Percentiles rank a stretch among this genome's conserved stretches.
phyloP scores from a whole-genome alignment of 1,284 basidiomycete genomes.

The Cryptococcus sp. region DNA sequence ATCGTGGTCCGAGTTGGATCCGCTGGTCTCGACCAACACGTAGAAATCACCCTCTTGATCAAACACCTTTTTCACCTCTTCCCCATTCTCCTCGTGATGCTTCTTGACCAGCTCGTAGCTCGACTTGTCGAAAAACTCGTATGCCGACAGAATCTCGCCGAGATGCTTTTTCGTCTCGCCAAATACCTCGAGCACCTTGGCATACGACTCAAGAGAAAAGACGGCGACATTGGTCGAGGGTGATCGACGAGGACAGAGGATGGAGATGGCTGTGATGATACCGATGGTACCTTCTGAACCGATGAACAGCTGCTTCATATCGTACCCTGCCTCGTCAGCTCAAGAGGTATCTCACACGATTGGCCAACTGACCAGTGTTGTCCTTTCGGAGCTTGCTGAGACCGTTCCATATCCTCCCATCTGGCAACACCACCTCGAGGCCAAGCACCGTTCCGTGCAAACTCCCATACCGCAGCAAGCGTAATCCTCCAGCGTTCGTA shows the following conservation, averaged over 20 bases:
- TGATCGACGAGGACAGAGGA: constrained; percentile 87
- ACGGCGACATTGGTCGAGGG: constrained; percentile 56
- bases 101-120: constrained; percentile 70
- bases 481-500: constrained; percentile 94
- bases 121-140: constrained; percentile 87
- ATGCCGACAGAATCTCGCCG: constrained; percentile 94
- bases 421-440: constrained; percentile 93
- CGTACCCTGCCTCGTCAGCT: constrained; percentile 63
- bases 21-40: constrained; percentile 88
- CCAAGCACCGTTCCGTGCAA: constrained; percentile 93
- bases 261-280: constrained; percentile 90
- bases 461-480: constrained; percentile 89
- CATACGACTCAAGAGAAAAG: constrained; percentile 54
- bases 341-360: too few relatives aligned
- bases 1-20: constrained; percentile 89
- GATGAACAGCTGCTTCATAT: constrained; percentile 97
- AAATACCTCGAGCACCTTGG: constrained; percentile 53
- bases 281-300: constrained; percentile 96
- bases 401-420: constrained; percentile 89
- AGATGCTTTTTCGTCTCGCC: constrained; percentile 60
- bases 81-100: constrained; percentile 43
- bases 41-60: constrained; percentile 78
- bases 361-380: constrained; percentile 87
- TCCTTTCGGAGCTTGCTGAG: constrained; percentile 82
- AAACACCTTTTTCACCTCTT: constrained; percentile 43